Conservation (phyloP, 306 rosid species). For the Fragaria nilgerrensis region DNA sequence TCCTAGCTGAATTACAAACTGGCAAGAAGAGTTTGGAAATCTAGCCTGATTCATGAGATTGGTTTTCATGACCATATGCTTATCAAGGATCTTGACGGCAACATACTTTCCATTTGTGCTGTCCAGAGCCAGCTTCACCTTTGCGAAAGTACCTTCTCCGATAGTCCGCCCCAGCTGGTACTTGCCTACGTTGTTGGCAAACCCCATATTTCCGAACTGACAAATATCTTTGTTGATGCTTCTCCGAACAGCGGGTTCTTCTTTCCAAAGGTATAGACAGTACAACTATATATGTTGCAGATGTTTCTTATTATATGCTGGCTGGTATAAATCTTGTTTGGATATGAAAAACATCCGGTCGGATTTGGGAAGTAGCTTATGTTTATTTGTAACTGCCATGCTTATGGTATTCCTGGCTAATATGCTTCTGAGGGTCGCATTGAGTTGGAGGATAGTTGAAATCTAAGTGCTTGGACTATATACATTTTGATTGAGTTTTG, state of each 20-base stretch:
- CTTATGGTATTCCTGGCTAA: neutral
- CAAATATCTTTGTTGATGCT: neutral
- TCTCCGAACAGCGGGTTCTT: neutral
- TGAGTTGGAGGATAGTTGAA: neutral
- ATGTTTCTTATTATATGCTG: neutral
- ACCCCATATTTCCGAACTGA: constrained; percentile 38
- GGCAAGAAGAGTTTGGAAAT: neutral
- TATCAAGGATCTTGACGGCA: constrained; percentile 72
- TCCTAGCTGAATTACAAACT: neutral
- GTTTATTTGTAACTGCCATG: neutral
- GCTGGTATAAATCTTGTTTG: neutral
- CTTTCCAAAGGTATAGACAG: neutral
- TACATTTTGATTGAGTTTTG: neutral
- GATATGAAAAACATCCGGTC: neutral
- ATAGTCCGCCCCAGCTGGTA: constrained; percentile 59
- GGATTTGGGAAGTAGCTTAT: neutral
- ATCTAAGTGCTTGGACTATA: neutral
- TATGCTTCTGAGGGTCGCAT: neutral
- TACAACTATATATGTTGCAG: neutral
- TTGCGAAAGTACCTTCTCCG: constrained; percentile 81
- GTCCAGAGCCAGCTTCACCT: constrained; percentile 64
- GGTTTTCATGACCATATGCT: constrained; percentile 59
- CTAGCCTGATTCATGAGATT: constrained; percentile 64
- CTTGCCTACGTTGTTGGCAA: constrained; percentile 47
- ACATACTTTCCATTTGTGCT: constrained; percentile 45